Evolutionary conservation across 106 monocot genomes (phyloP).

Genomic region (Acorus calamus): DNA sequence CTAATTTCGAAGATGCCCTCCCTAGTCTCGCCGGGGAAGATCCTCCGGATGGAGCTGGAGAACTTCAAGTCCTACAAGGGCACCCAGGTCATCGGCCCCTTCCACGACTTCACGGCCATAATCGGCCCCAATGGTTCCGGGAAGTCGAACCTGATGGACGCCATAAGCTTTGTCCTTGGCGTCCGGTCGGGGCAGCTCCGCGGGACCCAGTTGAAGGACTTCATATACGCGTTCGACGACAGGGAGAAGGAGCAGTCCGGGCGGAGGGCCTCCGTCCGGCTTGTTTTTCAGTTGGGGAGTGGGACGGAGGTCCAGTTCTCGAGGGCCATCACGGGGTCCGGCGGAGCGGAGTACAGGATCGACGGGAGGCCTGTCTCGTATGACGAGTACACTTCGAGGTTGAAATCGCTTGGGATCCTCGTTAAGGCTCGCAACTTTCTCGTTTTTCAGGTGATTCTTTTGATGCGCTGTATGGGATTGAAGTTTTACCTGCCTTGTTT

Average conservation of each 20-base stretch:
- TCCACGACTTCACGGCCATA: conserved; percentile 90
- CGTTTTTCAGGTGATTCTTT: conserved; percentile 67
- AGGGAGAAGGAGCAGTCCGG: conserved; percentile 71
- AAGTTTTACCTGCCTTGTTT: no score
- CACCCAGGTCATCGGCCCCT: conserved; percentile 80
- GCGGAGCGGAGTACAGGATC: conserved; percentile 81
- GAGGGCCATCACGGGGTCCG: conserved; percentile 64
- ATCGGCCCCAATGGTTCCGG: conserved; percentile 98
- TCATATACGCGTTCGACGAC: conserved; percentile 82
- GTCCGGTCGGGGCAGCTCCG: conserved; percentile 84
- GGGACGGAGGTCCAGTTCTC: conserved; percentile 67
- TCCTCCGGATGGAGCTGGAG: conserved; percentile 82
- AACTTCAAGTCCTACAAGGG: conserved; percentile 99
- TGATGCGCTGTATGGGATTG: no score
- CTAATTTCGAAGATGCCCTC: conserved; percentile 36
- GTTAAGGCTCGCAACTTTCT: conserved; percentile 98
- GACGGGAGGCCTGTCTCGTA: conserved; percentile 62
- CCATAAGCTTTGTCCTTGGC: conserved; percentile 98
- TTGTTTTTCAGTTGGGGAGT: conserved; percentile 47
- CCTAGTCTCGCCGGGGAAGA: conserved; percentile 45
- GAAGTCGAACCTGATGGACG: conserved; percentile 99
- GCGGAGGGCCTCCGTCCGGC: conserved; percentile 73
- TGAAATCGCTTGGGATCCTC: conserved; percentile 90
- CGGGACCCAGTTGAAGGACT: conserved; percentile 86
- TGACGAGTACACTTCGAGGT: conserved; percentile 73